Evolutionary conservation across 352 stramenopile species (phyloP).

Genomic region (Globisporangium radiosum): DNA sequence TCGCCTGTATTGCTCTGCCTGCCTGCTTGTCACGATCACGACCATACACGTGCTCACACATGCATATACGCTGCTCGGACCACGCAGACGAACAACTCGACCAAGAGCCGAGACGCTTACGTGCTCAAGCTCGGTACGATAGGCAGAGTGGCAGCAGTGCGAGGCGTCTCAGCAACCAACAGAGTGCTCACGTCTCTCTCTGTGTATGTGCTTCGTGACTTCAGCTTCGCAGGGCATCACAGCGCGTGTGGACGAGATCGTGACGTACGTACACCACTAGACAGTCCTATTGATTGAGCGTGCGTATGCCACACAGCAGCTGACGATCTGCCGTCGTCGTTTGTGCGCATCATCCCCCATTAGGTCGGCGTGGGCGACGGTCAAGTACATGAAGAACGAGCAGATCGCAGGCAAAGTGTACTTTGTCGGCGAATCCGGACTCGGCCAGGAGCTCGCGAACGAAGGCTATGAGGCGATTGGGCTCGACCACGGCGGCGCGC

Average conservation of each 20-base stretch:
- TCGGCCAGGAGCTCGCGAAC: conserved; percentile 55
- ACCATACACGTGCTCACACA: not conserved
- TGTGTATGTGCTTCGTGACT: not conserved
- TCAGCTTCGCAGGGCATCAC: conserved; percentile 72
- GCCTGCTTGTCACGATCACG: too few species aligned
- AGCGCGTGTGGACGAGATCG: conserved; percentile 61
- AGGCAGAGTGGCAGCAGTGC: too few species aligned
- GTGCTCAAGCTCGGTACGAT: conserved; percentile 76
- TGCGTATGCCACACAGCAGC: not conserved
- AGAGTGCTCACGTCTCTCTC: not conserved
- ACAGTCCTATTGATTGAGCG: too few species aligned
- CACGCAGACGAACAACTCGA: conserved; percentile 82
- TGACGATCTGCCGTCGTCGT: not conserved
- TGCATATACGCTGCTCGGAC: not conserved
- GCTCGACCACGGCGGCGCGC: conserved; percentile 58
- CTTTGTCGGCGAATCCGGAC: conserved; percentile 69
- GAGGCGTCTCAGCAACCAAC: too few species aligned
- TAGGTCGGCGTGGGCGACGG: conserved; percentile 79
- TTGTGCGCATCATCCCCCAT: not conserved
- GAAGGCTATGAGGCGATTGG: conserved; percentile 68
- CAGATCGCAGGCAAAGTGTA: conserved; percentile 79
- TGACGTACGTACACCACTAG: conserved; percentile 42
- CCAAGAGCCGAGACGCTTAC: conserved; percentile 72
- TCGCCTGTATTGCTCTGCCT: too few species aligned
- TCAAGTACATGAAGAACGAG: conserved; percentile 73